Evolutionary conservation across 2,329 filamentous ascomycete species (phyloP).

Genomic region (Diplocarpon rosae): DNA sequence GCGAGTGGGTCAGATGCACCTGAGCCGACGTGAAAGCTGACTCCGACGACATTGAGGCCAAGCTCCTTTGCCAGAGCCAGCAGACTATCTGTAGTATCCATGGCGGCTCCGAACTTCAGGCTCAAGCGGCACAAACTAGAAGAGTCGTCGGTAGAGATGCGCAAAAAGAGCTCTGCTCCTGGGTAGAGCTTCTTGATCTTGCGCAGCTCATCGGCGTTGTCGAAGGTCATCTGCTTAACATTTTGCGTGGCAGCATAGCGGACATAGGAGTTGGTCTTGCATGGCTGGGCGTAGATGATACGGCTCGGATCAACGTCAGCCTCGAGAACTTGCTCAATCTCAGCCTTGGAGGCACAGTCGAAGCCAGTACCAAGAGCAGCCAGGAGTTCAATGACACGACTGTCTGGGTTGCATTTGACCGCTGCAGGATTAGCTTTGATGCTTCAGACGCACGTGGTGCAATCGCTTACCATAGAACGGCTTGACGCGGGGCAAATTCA

Average conservation of each 20-base stretch:
- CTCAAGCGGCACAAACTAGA: slow-evolving; percentile 89
- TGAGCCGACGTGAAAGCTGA: slow-evolving; percentile 96
- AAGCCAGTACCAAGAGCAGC: slow-evolving; percentile 86
- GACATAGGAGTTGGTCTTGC: slow-evolving; percentile 98
- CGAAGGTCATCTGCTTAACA: slow-evolving; percentile 98
- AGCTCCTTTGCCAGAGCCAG: slow-evolving; percentile 71
- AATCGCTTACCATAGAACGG: slow-evolving; percentile 75
- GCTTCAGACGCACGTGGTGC: not conserved
- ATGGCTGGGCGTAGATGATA: slow-evolving; percentile 98
- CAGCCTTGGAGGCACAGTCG: slow-evolving; percentile 94
- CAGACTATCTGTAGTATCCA: slow-evolving; percentile 70
- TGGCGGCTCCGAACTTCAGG: slow-evolving; percentile 90
- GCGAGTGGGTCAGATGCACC: slow-evolving; percentile 88
- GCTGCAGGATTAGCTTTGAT: slow-evolving; percentile 38
- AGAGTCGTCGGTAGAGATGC: slow-evolving; percentile 93
- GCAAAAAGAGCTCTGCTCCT: slow-evolving; percentile 79
- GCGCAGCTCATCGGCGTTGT: slow-evolving; percentile 95
- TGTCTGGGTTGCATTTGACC: slow-evolving; percentile 98
- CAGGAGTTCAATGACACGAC: slow-evolving; percentile 77
- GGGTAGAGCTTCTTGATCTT: slow-evolving; percentile 93
- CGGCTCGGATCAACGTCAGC: slow-evolving; percentile 76
- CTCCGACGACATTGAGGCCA: slow-evolving; percentile 82
- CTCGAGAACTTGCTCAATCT: slow-evolving; percentile 84
- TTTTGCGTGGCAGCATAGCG: slow-evolving; percentile 75
- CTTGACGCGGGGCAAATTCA: slow-evolving; percentile 81